Evolutionary conservation across 768 basidiomycete genomes (phyloP).

Genomic region (Suillus clintonianus): DNA sequence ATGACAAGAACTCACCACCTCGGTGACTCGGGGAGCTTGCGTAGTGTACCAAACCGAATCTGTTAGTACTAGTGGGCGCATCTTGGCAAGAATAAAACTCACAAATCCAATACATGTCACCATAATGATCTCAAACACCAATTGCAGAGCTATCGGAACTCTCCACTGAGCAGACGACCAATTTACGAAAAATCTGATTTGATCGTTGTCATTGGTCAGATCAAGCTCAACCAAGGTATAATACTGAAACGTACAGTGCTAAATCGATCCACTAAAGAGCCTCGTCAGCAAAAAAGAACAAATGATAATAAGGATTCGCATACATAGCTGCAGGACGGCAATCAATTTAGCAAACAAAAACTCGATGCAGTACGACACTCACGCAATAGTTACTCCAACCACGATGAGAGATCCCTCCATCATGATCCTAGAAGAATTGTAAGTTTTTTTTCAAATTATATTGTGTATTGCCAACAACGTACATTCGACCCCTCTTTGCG

Average conservation of each 20-base stretch:
- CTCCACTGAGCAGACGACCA: constrained; percentile 43
- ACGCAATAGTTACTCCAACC: constrained; percentile 43
- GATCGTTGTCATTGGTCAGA: neutral
- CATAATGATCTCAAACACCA: constrained; percentile 40
- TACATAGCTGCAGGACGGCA: neutral
- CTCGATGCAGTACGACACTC: constrained; percentile 12
- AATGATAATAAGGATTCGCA: neutral
- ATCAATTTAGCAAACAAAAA: neutral
- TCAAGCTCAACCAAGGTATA: neutral
- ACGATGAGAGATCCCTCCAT: constrained; percentile 8
- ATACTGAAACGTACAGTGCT: constrained; percentile 31
- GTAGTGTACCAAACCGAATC: neutral
- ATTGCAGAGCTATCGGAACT: constrained; percentile 44
- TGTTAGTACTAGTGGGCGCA: neutral
- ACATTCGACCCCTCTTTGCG: constrained; percentile 40
- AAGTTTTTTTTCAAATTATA: neutral
- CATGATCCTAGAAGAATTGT: constrained; percentile 6
- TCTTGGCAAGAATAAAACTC: constrained; percentile 10
- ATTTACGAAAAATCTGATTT: constrained; percentile 32
- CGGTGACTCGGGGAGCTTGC: constrained; percentile 37
- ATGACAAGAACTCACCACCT: constrained; percentile 23
- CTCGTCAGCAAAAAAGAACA: neutral
- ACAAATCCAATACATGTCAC: constrained; percentile 34
- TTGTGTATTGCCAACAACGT: neutral
- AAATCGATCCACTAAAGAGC: constrained; percentile 40